These are phyloP conservation scores for Cladophialophora exuberans DNA, from an alignment of 2,329 filamentous ascomycete genomes.

Conservation along the genomic window DNA sequence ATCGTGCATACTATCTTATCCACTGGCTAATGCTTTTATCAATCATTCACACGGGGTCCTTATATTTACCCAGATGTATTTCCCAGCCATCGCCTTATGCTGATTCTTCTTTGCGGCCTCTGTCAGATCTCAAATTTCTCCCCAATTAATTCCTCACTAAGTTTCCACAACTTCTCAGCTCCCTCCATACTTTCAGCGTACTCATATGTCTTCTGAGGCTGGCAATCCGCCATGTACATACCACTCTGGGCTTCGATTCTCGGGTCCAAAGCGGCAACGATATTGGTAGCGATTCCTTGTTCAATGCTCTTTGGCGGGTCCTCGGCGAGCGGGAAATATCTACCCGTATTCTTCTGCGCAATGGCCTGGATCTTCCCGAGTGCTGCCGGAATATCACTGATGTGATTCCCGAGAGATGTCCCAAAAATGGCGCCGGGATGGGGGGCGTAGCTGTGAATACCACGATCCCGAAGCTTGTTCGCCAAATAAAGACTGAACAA, in stretches of 20 bases:
- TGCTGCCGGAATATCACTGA: constrained; percentile 5
- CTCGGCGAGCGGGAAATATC: constrained; percentile 11
- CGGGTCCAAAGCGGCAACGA: constrained; percentile 51
- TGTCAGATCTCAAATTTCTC: constrained; percentile 35
- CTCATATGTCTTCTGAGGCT: constrained; percentile 36
- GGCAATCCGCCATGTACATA: constrained; percentile 42
- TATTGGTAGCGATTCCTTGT: constrained; percentile 48
- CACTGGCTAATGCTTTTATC: no score
- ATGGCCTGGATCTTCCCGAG: constrained; percentile 16
- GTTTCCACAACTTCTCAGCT: constrained; percentile 38
- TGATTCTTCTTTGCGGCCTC: neutral
- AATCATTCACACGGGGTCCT: no score
- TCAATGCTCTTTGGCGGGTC: constrained; percentile 41
- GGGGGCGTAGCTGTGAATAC: constrained; percentile 44
- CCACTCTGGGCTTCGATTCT: constrained; percentile 37
- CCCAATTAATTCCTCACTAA: constrained; percentile 38
- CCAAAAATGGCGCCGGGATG: constrained; percentile 42
- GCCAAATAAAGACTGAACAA: constrained; percentile 45
- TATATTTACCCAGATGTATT: no score
- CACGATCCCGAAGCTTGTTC: constrained; percentile 30
- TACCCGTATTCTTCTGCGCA: constrained; percentile 24
- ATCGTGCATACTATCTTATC: no score
- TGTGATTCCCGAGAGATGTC: constrained; percentile 16
- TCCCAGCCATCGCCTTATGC: neutral
- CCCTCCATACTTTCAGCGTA: constrained; percentile 36